phyloP scores from a whole-genome alignment of 495 filamentous ascomycete species.

The Penicillium riverlandense region DNA sequence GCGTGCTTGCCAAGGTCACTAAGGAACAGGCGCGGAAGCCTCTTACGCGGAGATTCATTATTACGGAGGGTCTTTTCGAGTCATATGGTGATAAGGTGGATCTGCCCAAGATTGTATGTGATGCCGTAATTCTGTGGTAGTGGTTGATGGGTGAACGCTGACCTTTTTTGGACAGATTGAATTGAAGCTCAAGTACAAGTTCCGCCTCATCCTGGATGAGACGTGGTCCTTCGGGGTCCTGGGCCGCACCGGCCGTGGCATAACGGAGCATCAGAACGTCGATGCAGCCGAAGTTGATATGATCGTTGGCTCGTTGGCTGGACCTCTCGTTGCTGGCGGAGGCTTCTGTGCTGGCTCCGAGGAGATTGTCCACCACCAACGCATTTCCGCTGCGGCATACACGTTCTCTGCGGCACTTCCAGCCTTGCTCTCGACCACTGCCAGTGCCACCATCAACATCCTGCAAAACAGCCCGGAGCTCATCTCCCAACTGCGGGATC shows the following conservation, averaged over 20 bases:
- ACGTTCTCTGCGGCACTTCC: slow-evolving; percentile 93
- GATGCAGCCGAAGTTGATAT: slow-evolving; percentile 88
- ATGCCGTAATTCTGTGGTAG: not conserved
- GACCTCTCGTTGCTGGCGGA: slow-evolving; percentile 83
- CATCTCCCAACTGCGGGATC: slow-evolving; percentile 67
- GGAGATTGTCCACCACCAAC: slow-evolving; percentile 92
- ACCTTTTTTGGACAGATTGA: slow-evolving; percentile 52
- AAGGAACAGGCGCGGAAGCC: slow-evolving; percentile 85
- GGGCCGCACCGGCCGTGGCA: slow-evolving; percentile 79
- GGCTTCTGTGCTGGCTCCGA: slow-evolving; percentile 89
- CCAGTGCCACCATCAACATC: slow-evolving; percentile 77
- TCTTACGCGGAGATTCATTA: slow-evolving; percentile 87
- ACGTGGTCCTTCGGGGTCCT: slow-evolving; percentile 94
- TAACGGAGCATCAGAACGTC: slow-evolving; percentile 94
- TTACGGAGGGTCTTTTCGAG: slow-evolving; percentile 94
- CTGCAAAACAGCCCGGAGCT: slow-evolving; percentile 79
- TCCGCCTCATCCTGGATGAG: slow-evolving; percentile 94
- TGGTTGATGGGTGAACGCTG: not conserved
- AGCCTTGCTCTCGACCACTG: slow-evolving; percentile 89
- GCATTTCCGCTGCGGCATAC: slow-evolving; percentile 81
- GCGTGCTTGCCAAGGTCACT: slow-evolving; percentile 74
- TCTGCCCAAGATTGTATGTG: slow-evolving; percentile 73
- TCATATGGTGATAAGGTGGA: slow-evolving; percentile 79
- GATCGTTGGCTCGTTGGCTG: slow-evolving; percentile 89
- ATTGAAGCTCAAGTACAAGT: slow-evolving; percentile 90